Base-by-base conservation (phyloP, 495 filamentous ascomycete genomes). In the Aspergillus heteromorphus region DNA sequence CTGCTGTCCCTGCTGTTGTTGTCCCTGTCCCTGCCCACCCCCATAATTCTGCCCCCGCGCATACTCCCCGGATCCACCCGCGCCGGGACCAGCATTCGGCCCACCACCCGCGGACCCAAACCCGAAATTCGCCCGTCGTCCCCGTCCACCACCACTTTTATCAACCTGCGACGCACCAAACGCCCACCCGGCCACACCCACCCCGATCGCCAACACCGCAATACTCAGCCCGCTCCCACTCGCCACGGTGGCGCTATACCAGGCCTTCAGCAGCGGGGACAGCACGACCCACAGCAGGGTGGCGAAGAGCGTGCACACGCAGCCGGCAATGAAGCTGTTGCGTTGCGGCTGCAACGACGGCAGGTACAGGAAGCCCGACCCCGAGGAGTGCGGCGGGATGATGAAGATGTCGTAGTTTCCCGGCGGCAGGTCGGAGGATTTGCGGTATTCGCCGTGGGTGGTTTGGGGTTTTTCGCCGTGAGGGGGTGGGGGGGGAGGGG, bases 391-490 rank as follows among this genome's bases (percentile, higher is more conserved):
- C n/a, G 88, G 88, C 2, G 93, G 92, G 53, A 98, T 91, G 60
- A 98, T 86, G 73, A 97, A 97, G 71, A 97, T 95, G 71, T 97
- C 92, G 74, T 95, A 97, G 65, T 91, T 91, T 25, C 91, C 89
- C 0, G 83, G 71, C 0, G 89, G 91, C 2, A 95, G 77, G 51
- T 84, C 87, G 25, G 74, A 75, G 23, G 73, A 71, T 61, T 74
- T 75, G 58, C 73, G 73, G 49, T 77, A 77, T 59, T 74, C 71
- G 40, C 74, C 74, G 38, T 76, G 51, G 23, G 68, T 75, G 30
- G 69, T 81, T 56, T 84, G 77, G 48, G 85, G 83, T 48, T 78
- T 82, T 45, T 81, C 78, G 69, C 87, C 87, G 70, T 91, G 87
- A 57, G 84, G 87, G 34, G 80, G 79, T 20, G 79, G 79, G 17